Percentiles rank a stretch among this genome's conserved stretches.
Evolutionary conservation across 1,139 yeast species (phyloP).

Genomic region (Geotrichum candidum): DNA sequence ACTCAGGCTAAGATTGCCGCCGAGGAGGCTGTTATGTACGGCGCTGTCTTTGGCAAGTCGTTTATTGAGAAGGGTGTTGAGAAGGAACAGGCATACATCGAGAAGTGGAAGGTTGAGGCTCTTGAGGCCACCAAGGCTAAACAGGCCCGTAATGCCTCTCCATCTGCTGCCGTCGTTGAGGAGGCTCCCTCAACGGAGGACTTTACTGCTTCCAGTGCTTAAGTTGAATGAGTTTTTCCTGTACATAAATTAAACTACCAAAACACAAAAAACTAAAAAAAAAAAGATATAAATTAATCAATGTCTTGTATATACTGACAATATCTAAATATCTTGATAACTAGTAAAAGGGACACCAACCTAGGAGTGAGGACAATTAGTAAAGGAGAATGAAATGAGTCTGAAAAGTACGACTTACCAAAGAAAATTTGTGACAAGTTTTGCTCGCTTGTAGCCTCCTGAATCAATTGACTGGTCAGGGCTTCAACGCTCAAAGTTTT

Average conservation of each 20-base stretch:
- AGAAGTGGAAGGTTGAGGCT: constrained; percentile 70
- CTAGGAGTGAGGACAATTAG: constrained; percentile 4
- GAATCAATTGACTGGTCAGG: constrained; percentile 69
- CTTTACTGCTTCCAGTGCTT: constrained; percentile 1
- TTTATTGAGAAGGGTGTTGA: constrained; percentile 61
- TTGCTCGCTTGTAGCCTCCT: constrained; percentile 61
- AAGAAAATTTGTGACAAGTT: constrained; percentile 71
- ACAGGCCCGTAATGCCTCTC: constrained; percentile 23
- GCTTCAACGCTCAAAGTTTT: constrained; percentile 77
- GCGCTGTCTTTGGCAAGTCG: constrained; percentile 62
- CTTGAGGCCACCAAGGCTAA: constrained; percentile 31
- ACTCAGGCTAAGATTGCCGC: constrained; percentile 63
- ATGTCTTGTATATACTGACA: not conserved
- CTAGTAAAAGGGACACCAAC: constrained; percentile 26
- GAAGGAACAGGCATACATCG: constrained; percentile 64
- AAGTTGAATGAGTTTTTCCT: not conserved
- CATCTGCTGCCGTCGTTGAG: constrained; percentile 13
- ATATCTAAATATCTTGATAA: not conserved
- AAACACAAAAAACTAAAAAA: not conserved
- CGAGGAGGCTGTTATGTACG: constrained; percentile 84
- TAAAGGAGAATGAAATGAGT: not conserved
- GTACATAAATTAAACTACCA: not conserved
- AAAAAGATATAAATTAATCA: not conserved
- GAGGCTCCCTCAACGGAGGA: not conserved
- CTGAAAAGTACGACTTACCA: constrained; percentile 60